Evolutionary conservation across 805 yeast genomes (phyloP).

Genomic region (Wickerhamomyces strasburgensis): DNA sequence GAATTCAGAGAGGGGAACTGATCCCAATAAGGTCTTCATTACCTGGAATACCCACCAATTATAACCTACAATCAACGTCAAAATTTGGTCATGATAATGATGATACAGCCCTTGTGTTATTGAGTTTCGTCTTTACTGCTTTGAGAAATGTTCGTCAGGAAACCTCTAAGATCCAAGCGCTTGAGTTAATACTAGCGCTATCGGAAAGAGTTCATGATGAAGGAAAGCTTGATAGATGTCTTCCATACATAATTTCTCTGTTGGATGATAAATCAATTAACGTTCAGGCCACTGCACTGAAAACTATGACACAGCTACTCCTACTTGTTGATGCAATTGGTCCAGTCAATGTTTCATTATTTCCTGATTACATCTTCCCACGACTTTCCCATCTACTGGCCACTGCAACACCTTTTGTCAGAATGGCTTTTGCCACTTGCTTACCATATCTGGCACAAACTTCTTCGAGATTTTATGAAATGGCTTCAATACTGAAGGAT

Average conservation of each 20-base stretch:
- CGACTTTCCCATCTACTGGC: slow-evolving; percentile 44
- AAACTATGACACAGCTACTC: slow-evolving; percentile 62
- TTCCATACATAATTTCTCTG: slow-evolving; percentile 74
- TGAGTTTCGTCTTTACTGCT: slow-evolving; percentile 55
- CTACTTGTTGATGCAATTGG: slow-evolving; percentile 58
- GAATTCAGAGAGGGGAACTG: slow-evolving; percentile 11
- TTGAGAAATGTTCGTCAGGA: slow-evolving; percentile 58
- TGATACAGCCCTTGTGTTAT: slow-evolving; percentile 51
- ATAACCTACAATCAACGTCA: slow-evolving; percentile 37
- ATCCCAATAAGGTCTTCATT: slow-evolving; percentile 41
- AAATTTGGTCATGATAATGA: slow-evolving; percentile 26
- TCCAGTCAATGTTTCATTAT: slow-evolving; percentile 70
- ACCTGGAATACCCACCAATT: slow-evolving; percentile 46
- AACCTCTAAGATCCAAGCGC: slow-evolving; percentile 56
- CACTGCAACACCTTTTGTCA: slow-evolving; percentile 41
- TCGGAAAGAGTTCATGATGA: slow-evolving; percentile 78
- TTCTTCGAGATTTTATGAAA: slow-evolving; percentile 58
- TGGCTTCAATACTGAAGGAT: slow-evolving; percentile 46
- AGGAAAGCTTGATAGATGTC: slow-evolving; percentile 74
- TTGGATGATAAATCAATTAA: slow-evolving; percentile 62
- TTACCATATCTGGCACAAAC: slow-evolving; percentile 67
- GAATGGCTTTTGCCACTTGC: slow-evolving; percentile 66
- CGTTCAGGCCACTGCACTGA: slow-evolving; percentile 64
- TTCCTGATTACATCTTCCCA: slow-evolving; percentile 80
- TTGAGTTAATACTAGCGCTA: slow-evolving; percentile 71